These are phyloP conservation scores for Populus pruinosa DNA, from an alignment of 345 rosid species.

Conservation along the genomic window DNA sequence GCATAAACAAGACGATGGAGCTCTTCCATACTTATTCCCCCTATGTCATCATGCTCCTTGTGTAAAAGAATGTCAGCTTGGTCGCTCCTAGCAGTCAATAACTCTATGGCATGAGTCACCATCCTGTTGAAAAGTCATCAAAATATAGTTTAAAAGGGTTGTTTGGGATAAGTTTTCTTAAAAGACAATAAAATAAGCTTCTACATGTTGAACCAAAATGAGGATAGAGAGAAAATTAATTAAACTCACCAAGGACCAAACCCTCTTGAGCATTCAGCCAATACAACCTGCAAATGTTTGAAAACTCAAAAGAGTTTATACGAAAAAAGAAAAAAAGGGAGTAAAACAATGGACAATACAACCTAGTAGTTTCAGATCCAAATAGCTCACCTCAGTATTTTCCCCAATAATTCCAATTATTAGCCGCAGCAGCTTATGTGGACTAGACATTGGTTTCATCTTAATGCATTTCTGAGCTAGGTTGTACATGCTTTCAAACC, in stretches of 20 bases:
- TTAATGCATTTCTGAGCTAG: slow-evolving; percentile 80
- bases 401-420: slow-evolving; percentile 83
- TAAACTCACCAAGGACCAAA: slow-evolving; percentile 87
- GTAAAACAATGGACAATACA: not conserved
- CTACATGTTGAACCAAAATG: not conserved
- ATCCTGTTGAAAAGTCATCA: slow-evolving; percentile 54
- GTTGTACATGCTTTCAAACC: slow-evolving; percentile 82
- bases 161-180: too few species aligned
- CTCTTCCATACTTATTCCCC: slow-evolving; percentile 80
- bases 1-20: slow-evolving; percentile 91
- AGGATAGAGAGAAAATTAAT: slow-evolving; percentile 6
- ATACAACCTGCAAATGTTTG: slow-evolving; percentile 60
- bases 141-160: not conserved
- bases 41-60: slow-evolving; percentile 65
- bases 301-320: not conserved
- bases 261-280: slow-evolving; percentile 88
- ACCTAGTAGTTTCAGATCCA: slow-evolving; percentile 1
- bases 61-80: slow-evolving; percentile 71
- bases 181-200: too few species aligned
- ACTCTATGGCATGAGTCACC: slow-evolving; percentile 86
- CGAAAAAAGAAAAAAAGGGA: not conserved
- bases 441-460: slow-evolving; percentile 56
- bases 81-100: slow-evolving; percentile 74
- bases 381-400: slow-evolving; percentile 65
- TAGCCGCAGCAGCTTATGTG: slow-evolving; percentile 69